Conservation (phyloP, 2,329 filamentous ascomycete genomes). For the Alternaria tenuissima region DNA sequence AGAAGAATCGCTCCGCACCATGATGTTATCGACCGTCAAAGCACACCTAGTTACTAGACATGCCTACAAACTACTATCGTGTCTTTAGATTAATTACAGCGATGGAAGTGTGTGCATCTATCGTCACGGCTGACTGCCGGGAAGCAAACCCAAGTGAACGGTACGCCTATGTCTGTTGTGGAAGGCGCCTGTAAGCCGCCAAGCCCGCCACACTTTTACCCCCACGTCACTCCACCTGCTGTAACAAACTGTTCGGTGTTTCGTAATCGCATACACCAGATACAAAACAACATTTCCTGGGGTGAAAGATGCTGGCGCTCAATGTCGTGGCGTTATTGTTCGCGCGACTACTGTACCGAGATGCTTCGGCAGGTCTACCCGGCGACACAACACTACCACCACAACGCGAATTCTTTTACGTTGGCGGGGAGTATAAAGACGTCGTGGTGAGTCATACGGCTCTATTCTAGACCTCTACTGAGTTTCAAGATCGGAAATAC, state of each 20-base stretch:
- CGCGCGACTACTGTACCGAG: background rate
- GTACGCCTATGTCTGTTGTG: background rate
- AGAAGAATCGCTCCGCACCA: too few species aligned
- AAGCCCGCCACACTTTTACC: background rate
- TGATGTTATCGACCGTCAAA: too few species aligned
- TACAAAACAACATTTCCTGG: accelerated
- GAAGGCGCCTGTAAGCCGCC: constrained; percentile 1
- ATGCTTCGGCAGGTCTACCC: background rate
- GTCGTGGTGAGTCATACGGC: constrained; percentile 16
- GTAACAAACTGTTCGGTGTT: background rate
- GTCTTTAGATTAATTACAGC: too few species aligned
- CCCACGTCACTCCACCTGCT: background rate
- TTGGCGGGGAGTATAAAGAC: constrained; percentile 34
- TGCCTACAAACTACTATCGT: too few species aligned
- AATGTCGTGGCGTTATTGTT: background rate
- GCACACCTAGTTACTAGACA: too few species aligned
- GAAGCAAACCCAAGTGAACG: background rate
- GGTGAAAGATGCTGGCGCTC: background rate
- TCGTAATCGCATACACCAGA: background rate
- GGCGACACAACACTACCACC: background rate
- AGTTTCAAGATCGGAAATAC: background rate
- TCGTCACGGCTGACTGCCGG: background rate
- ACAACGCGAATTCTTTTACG: constrained; percentile 34
- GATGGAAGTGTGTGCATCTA: too few species aligned
- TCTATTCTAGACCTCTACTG: accelerated